Evolutionary conservation across 768 basidiomycete genomes (phyloP).

Genomic region (Phaeolepiota aurea): DNA sequence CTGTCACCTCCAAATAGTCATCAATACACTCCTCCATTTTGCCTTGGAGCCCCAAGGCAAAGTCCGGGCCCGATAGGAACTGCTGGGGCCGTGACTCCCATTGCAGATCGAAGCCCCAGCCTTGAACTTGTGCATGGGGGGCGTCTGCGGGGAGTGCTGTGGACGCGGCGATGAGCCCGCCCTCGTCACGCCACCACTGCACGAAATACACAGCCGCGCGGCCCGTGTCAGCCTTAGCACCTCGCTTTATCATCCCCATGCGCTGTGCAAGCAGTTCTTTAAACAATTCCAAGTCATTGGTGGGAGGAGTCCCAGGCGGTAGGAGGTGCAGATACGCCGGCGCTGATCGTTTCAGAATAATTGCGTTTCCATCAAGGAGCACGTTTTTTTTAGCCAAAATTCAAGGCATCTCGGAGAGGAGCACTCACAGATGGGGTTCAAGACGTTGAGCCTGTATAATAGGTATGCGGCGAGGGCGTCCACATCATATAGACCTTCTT

Average conservation of each 20-base stretch:
- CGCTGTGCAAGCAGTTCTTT: constrained; percentile 61
- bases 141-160: constrained; percentile 15
- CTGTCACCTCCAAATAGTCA: constrained; percentile 33
- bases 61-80: constrained; percentile 9
- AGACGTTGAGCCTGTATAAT: constrained; percentile 73
- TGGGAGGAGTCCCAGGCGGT: constrained; percentile 45
- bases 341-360: constrained; percentile 24
- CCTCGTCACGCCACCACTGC: constrained; percentile 80
- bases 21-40: constrained; percentile 72
- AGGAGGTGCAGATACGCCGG: constrained; percentile 65
- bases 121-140: constrained; percentile 24
- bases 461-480: constrained; percentile 84
- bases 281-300: constrained; percentile 55
- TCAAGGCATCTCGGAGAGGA: constrained; percentile 5
- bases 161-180: constrained; percentile 38
- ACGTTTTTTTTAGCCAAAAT: neutral
- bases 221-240: constrained; percentile 60
- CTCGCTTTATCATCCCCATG: constrained; percentile 76
- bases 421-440: constrained; percentile 62
- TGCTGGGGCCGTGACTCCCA: constrained; percentile 39
- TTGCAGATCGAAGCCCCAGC: constrained; percentile 85
- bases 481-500: constrained; percentile 83
- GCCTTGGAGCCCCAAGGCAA: constrained; percentile 34
- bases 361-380: constrained; percentile 1
- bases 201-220: constrained; percentile 80